Evolutionary conservation across 805 yeast species (phyloP).

Genomic region (Candida xyloterini): DNA sequence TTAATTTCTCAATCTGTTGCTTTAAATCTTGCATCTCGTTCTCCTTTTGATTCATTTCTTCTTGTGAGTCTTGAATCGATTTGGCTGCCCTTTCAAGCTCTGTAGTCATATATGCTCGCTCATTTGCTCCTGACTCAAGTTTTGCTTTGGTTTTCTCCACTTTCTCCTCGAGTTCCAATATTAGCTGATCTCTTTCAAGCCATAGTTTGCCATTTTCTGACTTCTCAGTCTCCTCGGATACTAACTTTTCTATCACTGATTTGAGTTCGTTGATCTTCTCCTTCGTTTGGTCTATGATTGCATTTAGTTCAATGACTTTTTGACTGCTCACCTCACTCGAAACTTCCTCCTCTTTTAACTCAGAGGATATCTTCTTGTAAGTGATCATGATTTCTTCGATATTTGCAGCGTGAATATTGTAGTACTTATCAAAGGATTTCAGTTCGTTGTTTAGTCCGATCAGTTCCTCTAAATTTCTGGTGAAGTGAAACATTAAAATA

Average conservation of each 20-base stretch:
- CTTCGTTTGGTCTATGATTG: conserved; percentile 12
- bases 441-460: conserved; percentile 46
- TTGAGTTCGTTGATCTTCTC: conserved; percentile 27
- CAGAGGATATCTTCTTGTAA: conserved; percentile 43
- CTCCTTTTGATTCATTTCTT: conserved; percentile 26
- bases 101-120: conserved; percentile 58
- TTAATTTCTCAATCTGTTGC: conserved; percentile 7
- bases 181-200: conserved; percentile 38
- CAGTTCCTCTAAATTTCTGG: conserved; percentile 43
- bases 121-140: conserved; percentile 49
- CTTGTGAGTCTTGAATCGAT: conserved; percentile 45
- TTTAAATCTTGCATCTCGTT: conserved; percentile 7
- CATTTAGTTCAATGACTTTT: conserved; percentile 17
- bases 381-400: conserved; percentile 42
- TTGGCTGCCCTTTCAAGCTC: conserved; percentile 54
- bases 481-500: conserved; percentile 55
- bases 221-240: conserved; percentile 19
- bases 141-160: conserved; percentile 43
- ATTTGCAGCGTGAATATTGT: conserved; percentile 40
- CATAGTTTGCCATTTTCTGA: conserved; percentile 20
- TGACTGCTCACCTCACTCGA: conserved; percentile 31
- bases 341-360: conserved; percentile 40
- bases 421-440: conserved; percentile 41
- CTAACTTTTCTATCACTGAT: conserved; percentile 24
- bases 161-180: conserved; percentile 45